Conservation (phyloP, 1,284 basidiomycete species). For the Melampsora americana region DNA sequence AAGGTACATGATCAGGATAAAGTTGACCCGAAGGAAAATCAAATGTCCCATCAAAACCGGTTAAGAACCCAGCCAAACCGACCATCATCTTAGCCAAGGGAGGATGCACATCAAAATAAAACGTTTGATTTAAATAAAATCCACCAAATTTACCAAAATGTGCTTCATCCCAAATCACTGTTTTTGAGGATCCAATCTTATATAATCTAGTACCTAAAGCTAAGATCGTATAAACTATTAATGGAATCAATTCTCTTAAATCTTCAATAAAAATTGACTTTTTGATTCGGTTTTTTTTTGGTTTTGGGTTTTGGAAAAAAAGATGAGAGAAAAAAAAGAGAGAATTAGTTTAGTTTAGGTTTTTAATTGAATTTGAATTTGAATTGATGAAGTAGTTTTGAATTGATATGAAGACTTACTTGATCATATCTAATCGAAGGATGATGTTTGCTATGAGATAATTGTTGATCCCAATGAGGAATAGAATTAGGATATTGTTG, state of each 20-base stretch:
- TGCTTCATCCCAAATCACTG: slow-evolving; percentile 97
- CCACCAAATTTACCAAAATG: slow-evolving; percentile 97
- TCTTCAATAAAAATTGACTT: slow-evolving; percentile 12
- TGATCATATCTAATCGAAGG: neutral
- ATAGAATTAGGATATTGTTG: too few species aligned
- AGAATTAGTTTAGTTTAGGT: neutral
- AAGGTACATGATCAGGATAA: slow-evolving; percentile 83
- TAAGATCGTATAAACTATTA: slow-evolving; percentile 83
- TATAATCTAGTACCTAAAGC: slow-evolving; percentile 92
- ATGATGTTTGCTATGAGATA: neutral
- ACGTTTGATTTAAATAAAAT: slow-evolving; percentile 90
- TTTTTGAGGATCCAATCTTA: slow-evolving; percentile 79
- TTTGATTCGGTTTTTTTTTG: too few species aligned
- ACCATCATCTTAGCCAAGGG: slow-evolving; percentile 99
- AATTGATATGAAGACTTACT: neutral
- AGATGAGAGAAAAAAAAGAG: neutral
- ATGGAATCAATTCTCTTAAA: slow-evolving; percentile 58
- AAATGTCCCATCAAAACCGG: slow-evolving; percentile 86
- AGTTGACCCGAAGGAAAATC: slow-evolving; percentile 89
- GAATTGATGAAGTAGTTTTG: too few species aligned
- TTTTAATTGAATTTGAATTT: neutral
- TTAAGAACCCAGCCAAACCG: slow-evolving; percentile 80
- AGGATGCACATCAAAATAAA: slow-evolving; percentile 97
- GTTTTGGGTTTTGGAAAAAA: too few species aligned
- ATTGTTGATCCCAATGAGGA: neutral